Evolutionary conservation across 2,329 filamentous ascomycete genomes (phyloP), one percentile per base, ranked within the genome.

Genomic region (Corinectria fuckeliana): DNA sequence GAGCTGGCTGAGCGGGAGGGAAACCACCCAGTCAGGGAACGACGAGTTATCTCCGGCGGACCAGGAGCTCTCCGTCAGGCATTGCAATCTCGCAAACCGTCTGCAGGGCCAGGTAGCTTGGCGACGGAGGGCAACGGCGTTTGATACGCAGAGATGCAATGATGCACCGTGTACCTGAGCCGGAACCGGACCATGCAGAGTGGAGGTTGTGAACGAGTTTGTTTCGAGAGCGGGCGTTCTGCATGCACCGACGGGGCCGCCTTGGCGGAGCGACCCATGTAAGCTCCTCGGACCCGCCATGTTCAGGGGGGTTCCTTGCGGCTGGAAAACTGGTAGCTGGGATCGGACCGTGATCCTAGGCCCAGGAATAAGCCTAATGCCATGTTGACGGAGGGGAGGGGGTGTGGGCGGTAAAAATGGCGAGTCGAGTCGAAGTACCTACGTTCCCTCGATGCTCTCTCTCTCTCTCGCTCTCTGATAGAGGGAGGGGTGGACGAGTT

Each of bases 161-260:
- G 38, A 36, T 63, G 44, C 52, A 47, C 52, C 61, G 56, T 67
- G 68, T 68, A 58, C 65, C 57, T 69, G 65, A 56, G 64, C 68
- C 68, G 67, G 65, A 54, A 66, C 67, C 66, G 58, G 67, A 67
- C 63, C 54, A 58, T 50, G 47, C 49, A 45, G 44, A 51, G 66
- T 62, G 63, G 61, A 57, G 60, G 59, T 60, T 56, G 56, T 45
- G 64, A 63, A 61, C 55, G 55, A 50, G 63, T 63, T 66, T 68
- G 64, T 60, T 61, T 60, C 39, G 39, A 68, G 63, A 56, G 53
- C 65, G 62, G 65, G 63, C 68, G 66, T 67, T 60, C 62, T 60
- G 65, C 63, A 70, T 70, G 66, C 65, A 68, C 56, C 66, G 62
- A 70, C 64, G 66, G 66, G 66, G 65, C n/a, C 66, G 58, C 56